Conservation (phyloP, 73 alveolate species). For the Uronychia binucleata region DNA sequence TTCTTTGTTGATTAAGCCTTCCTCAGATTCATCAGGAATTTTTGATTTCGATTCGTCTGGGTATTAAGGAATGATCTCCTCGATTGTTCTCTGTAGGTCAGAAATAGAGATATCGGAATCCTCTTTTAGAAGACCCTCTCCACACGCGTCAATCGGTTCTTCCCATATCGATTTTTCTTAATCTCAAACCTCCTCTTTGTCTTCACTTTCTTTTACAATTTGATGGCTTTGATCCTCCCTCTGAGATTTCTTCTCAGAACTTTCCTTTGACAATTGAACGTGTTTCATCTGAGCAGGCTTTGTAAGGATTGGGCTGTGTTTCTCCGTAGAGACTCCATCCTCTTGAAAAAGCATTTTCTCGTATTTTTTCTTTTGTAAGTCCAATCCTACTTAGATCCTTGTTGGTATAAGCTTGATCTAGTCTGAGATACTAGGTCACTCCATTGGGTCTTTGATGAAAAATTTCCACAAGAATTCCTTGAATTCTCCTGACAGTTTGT, state of each 20-base stretch:
- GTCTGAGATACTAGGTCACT: background rate
- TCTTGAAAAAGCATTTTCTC: background rate
- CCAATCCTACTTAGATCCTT: background rate
- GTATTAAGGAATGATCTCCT: too few relatives aligned
- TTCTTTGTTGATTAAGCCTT: background rate
- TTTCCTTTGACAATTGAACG: background rate
- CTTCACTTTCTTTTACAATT: too few relatives aligned
- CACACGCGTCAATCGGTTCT: too few relatives aligned
- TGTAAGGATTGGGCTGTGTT: background rate
- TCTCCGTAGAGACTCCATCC: background rate
- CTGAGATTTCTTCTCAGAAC: background rate
- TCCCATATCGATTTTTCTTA: too few relatives aligned
- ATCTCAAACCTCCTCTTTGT: too few relatives aligned
- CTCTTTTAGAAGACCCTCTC: too few relatives aligned
- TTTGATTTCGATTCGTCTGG: too few relatives aligned
- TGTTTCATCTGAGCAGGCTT: background rate
- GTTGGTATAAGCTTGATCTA: background rate
- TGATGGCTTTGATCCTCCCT: background rate
- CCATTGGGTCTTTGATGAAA: background rate
- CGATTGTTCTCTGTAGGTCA: too few relatives aligned
- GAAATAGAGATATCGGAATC: too few relatives aligned
- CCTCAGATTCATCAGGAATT: too few relatives aligned
- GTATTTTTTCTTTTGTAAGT: background rate
- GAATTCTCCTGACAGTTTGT: background rate
- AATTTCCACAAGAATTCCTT: background rate